Conservation (phyloP, 441 rosid genomes). For the Populus trichocarpa region DNA sequence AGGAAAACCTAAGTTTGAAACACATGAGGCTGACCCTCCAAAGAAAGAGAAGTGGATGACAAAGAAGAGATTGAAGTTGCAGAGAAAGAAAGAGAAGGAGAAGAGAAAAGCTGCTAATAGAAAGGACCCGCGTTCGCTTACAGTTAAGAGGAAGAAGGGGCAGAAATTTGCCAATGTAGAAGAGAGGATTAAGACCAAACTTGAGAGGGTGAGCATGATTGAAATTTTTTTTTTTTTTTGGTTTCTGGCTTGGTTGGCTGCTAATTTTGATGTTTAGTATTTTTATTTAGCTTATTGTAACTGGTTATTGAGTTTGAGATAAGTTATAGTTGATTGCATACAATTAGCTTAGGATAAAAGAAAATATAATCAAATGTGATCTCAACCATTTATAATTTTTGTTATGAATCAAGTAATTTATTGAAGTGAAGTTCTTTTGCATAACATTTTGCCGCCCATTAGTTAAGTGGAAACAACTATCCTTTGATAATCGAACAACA, state of each 20-base stretch:
- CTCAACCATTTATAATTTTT: neutral
- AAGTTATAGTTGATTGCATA: neutral
- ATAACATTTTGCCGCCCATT: neutral
- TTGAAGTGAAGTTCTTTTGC: neutral
- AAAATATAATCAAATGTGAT: neutral
- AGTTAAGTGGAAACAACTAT: neutral
- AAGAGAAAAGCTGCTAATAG: slow-evolving; percentile 77
- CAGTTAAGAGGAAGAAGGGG: slow-evolving; percentile 54
- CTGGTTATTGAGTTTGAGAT: neutral
- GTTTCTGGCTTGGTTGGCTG: neutral
- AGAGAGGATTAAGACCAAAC: slow-evolving; percentile 73
- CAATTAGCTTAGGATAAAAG: neutral
- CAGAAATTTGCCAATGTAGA: slow-evolving; percentile 67
- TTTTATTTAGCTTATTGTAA: neutral
- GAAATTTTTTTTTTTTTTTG: neutral
- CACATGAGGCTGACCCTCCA: slow-evolving; percentile 66
- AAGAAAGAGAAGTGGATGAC: slow-evolving; percentile 79
- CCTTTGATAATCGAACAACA: neutral
- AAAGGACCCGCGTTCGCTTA: slow-evolving; percentile 73
- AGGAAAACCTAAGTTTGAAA: slow-evolving; percentile 90
- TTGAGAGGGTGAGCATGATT: slow-evolving; percentile 60
- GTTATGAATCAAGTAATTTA: neutral
- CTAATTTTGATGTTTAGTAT: neutral
- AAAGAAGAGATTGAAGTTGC: slow-evolving; percentile 72
- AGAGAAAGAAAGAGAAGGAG: slow-evolving; percentile 72